These are phyloP conservation scores for Kwoniella mangroviensis DNA, from an alignment of 768 basidiomycete genomes.

Conservation along the genomic window DNA sequence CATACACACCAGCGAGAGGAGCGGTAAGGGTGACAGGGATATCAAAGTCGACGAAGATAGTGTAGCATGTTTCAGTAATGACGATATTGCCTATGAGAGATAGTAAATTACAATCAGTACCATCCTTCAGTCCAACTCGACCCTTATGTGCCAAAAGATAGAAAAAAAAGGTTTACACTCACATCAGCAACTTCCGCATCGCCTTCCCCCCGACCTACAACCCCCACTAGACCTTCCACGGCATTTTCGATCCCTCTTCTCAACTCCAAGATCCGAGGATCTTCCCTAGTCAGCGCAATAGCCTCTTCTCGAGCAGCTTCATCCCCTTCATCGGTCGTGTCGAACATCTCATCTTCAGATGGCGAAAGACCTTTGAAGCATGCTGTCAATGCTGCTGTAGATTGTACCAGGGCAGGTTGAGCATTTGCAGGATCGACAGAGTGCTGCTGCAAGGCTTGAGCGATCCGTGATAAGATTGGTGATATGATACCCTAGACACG, in stretches of 20 bases:
- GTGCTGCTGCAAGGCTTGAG: slow-evolving; percentile 47
- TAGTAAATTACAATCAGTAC: slow-evolving; percentile 49
- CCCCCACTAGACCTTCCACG: slow-evolving; percentile 67
- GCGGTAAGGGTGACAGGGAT: slow-evolving; percentile 77
- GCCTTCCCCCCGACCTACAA: slow-evolving; percentile 76
- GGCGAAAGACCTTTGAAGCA: slow-evolving; percentile 86
- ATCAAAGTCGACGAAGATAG: slow-evolving; percentile 79
- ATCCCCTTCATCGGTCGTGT: slow-evolving; percentile 63
- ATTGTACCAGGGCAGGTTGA: slow-evolving; percentile 67
- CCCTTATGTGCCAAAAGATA: neutral
- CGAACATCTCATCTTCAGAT: slow-evolving; percentile 69
- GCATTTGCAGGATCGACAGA: slow-evolving; percentile 68
- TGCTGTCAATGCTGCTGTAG: slow-evolving; percentile 80
- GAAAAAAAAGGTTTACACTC: slow-evolving; percentile 51
- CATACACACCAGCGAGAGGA: slow-evolving; percentile 58
- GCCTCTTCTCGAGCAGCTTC: slow-evolving; percentile 60
- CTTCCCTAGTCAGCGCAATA: slow-evolving; percentile 62
- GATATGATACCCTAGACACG: slow-evolving; percentile 70
- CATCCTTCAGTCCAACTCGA: neutral
- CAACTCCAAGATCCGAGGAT: slow-evolving; percentile 62
- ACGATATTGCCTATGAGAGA: slow-evolving; percentile 79
- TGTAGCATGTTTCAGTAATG: slow-evolving; percentile 63
- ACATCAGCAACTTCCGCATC: slow-evolving; percentile 80
- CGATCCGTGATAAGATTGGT: slow-evolving; percentile 74
- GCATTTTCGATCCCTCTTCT: slow-evolving; percentile 70